Evolutionary conservation across 176 grass and related monocot genomes (phyloP).

Genomic region (Triticum timopheevii): DNA sequence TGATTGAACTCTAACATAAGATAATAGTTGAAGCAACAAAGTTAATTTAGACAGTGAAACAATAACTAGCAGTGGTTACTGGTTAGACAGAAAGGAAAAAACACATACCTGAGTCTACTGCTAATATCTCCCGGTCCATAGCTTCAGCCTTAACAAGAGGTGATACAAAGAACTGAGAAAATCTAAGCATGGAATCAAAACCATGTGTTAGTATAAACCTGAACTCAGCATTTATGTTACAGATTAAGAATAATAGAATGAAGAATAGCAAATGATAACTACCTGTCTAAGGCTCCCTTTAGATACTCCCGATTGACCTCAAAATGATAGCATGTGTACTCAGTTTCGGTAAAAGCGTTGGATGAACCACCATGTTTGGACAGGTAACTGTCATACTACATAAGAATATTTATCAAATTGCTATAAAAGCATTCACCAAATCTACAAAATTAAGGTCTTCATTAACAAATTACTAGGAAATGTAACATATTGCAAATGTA

Average conservation of each 20-base stretch:
- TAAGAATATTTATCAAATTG: conserved; percentile 28
- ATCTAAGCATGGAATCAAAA: conserved; percentile 63
- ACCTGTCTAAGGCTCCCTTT: conserved; percentile 92
- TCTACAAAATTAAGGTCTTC: background rate
- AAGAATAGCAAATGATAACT: conserved; percentile 21
- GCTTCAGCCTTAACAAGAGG: conserved; percentile 94
- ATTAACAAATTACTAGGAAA: conserved; percentile 8
- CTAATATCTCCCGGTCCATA: conserved; percentile 93
- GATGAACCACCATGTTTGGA: conserved; percentile 93
- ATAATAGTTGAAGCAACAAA: conserved; percentile 26
- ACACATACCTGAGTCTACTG: conserved; percentile 84
- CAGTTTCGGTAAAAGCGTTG: conserved; percentile 95
- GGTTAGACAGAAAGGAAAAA: conserved; percentile 23
- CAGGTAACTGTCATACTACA: conserved; percentile 93
- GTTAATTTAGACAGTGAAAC: conserved; percentile 29
- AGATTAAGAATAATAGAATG: conserved; percentile 22
- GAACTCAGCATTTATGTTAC: conserved; percentile 12
- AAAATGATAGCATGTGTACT: conserved; percentile 96
- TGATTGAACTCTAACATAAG: conserved; percentile 83
- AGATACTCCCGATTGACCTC: conserved; percentile 81
- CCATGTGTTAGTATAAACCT: conserved; percentile 28
- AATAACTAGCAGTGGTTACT: background rate
- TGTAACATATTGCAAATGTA: conserved; percentile 26
- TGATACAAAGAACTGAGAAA: conserved; percentile 97
- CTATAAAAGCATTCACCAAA: background rate